A percentile compares a stretch with the other conserved stretches of the same genome.
phyloP scores from a whole-genome alignment of 2,329 filamentous ascomycete species.

The Neonectria hederae region DNA sequence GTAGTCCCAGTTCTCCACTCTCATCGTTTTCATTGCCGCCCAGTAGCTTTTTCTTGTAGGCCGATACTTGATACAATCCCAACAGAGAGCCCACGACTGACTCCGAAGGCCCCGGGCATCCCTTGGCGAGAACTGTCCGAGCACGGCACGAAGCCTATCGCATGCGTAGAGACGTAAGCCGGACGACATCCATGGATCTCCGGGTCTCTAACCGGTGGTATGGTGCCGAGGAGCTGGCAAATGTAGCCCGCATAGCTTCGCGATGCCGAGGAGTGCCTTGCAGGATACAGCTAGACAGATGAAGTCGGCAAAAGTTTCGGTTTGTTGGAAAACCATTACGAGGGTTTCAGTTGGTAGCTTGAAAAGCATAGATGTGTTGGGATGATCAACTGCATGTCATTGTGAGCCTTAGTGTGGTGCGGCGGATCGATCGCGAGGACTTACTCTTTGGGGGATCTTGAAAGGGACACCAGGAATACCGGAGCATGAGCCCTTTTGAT shows the following conservation, averaged over 20 bases:
- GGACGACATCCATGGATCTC: too few species aligned
- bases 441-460: constrained; percentile 26
- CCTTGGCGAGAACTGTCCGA: constrained; percentile 28
- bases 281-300: constrained; percentile 34
- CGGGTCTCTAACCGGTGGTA: constrained; percentile 13
- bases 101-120: constrained; percentile 25
- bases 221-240: constrained; percentile 31
- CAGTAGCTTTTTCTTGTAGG: constrained; percentile 38
- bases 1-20: background rate
- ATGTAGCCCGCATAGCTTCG: constrained; percentile 25
- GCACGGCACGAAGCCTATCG: constrained; percentile 21
- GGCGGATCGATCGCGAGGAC: constrained; percentile 1
- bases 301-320: constrained; percentile 20
- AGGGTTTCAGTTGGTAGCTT: constrained; percentile 42
- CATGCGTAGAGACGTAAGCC: constrained; percentile 23
- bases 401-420: constrained; percentile 8
- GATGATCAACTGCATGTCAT: constrained; percentile 9
- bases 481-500: background rate
- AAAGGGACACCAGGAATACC: constrained; percentile 7
- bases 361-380: constrained; percentile 23
- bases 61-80: constrained; percentile 34
- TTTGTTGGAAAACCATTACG: constrained; percentile 33
- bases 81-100: constrained; percentile 33
- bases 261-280: constrained; percentile 36
- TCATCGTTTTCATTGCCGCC: background rate